A percentile compares a stretch with the other conserved stretches of the same genome.
phyloP scores from a whole-genome alignment of 1,284 basidiomycete genomes.

The Boletus smithii region DNA sequence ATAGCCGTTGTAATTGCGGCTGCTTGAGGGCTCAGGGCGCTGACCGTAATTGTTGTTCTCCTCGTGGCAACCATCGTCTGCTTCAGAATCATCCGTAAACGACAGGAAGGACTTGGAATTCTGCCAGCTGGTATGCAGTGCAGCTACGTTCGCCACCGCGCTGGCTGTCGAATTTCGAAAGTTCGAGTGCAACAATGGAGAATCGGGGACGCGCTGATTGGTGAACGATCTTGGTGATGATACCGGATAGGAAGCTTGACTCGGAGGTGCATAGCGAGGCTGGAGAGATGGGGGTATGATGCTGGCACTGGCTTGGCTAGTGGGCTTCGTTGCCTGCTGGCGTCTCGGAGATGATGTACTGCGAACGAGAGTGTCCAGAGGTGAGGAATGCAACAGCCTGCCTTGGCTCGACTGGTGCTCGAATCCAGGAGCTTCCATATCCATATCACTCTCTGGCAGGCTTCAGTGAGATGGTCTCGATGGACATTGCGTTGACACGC shows the following conservation, averaged over 20 bases:
- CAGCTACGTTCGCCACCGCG: conserved; percentile 39
- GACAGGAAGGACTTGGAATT: conserved; percentile 30
- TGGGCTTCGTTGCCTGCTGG: conserved; percentile 8
- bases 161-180: conserved; percentile 58
- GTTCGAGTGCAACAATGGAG: conserved; percentile 60
- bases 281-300: conserved; percentile 9
- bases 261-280: conserved; percentile 7
- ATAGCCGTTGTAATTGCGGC: conserved; percentile 4
- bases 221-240: conserved; percentile 12
- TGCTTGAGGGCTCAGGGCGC: conserved; percentile 2
- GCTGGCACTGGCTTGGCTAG: conserved; percentile 2
- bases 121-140: conserved; percentile 15
- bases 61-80: conserved; percentile 12
- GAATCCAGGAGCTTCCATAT: conserved; percentile 23
- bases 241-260: background rate
- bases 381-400: conserved; percentile 35
- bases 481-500: conserved; percentile 11
- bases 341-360: conserved; percentile 38
- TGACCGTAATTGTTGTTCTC: conserved; percentile 12
- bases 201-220: conserved; percentile 37
- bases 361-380: conserved; percentile 41
- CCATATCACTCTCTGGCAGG: conserved; percentile 19
- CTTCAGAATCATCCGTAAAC: conserved; percentile 24
- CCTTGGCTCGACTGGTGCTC: conserved; percentile 18
- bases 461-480: conserved; percentile 2